phyloP scores from a whole-genome alignment of 2,329 filamentous ascomycete genomes.

The Aspergillus aculeatus region DNA sequence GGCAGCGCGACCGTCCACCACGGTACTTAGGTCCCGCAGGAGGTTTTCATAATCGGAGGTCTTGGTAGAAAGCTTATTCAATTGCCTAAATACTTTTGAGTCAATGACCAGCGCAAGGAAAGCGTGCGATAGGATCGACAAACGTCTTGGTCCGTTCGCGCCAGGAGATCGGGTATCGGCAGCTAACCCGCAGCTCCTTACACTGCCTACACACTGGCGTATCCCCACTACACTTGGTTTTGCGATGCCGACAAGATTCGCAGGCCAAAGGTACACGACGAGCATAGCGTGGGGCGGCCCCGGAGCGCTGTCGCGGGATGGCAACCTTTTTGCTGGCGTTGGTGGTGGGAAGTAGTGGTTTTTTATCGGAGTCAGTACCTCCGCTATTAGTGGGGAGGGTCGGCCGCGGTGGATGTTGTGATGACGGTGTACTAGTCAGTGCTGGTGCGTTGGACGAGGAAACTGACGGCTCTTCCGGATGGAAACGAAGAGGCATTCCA shows the following conservation, averaged over 20 bases:
- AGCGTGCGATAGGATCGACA: slow-evolving; percentile 5
- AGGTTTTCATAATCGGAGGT: slow-evolving; percentile 40
- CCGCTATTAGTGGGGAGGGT: slow-evolving; percentile 6
- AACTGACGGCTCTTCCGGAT: slow-evolving; percentile 7
- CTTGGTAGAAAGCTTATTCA: slow-evolving; percentile 35
- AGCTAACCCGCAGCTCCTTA: slow-evolving; percentile 36
- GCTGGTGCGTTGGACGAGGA: slow-evolving; percentile 13
- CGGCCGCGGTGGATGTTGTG: slow-evolving; percentile 1
- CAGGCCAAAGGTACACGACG: slow-evolving; percentile 40
- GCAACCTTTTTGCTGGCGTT: slow-evolving; percentile 31
- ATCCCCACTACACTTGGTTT: slow-evolving; percentile 47
- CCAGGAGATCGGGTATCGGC: slow-evolving; percentile 41
- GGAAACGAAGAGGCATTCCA: slow-evolving; percentile 12
- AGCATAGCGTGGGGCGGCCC: slow-evolving; percentile 19
- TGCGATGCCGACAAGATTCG: slow-evolving; percentile 42
- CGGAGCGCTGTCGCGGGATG: slow-evolving; percentile 29
- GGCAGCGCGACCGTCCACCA: slow-evolving; percentile 34
- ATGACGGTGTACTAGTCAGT: slow-evolving; percentile 1
- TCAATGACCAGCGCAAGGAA: slow-evolving; percentile 8
- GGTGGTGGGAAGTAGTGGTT: slow-evolving; percentile 5
- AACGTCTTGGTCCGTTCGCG: slow-evolving; percentile 41
- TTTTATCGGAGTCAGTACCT: slow-evolving; percentile 13
- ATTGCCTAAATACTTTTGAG: slow-evolving; percentile 25
- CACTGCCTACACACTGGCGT: slow-evolving; percentile 43
- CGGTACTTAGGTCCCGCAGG: slow-evolving; percentile 35